Conservation (phyloP, 73 alveolate genomes). For the Paramecium caudatum region DNA sequence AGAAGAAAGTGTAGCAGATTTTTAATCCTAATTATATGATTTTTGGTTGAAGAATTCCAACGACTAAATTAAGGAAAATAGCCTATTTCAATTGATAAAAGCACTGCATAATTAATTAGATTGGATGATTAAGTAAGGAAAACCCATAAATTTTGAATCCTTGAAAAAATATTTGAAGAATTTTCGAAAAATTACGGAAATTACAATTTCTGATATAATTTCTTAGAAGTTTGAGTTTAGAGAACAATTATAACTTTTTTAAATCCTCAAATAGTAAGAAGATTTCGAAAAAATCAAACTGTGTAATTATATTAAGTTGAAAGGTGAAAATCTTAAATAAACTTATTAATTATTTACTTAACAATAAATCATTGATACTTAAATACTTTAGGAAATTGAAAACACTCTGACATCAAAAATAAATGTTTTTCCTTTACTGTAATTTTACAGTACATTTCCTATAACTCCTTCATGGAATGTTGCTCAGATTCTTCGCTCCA, state of each 20-base stretch:
- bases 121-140: slow-evolving; percentile 16
- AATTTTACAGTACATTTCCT: slow-evolving; percentile 24
- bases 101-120: background rate
- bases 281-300: background rate
- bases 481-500: background rate
- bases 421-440: background rate
- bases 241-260: background rate
- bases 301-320: background rate
- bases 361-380: background rate
- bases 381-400: background rate
- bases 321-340: background rate
- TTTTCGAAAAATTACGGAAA: background rate
- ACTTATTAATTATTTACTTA: background rate
- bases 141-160: background rate
- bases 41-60: slow-evolving; percentile 24
- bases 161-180: background rate
- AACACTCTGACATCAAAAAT: background rate
- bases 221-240: background rate
- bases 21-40: background rate
- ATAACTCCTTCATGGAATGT: slow-evolving; percentile 33
- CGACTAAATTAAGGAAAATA: background rate
- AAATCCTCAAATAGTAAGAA: background rate
- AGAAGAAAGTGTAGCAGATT: slow-evolving; percentile 24
- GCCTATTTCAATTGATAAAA: background rate
- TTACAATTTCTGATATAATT: background rate